A percentile compares a stretch with the other conserved stretches of the same genome.
Conservation (phyloP, 345 rosid genomes). For the Brassica juncea region DNA sequence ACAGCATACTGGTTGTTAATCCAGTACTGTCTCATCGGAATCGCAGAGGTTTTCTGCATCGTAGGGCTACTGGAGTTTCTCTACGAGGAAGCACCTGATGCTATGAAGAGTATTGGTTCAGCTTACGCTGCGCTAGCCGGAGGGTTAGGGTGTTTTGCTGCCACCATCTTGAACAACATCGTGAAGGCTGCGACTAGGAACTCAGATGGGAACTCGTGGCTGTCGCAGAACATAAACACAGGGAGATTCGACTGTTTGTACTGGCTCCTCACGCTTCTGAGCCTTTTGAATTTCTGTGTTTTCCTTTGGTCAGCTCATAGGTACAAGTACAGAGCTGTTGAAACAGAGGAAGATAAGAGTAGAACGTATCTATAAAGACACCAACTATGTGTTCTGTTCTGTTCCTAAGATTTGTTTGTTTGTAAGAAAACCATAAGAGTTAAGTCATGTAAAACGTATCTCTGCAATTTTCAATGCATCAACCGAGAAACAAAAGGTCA, state of each 20-base stretch:
- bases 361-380: constrained; percentile 14
- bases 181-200: constrained; percentile 63
- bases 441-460: constrained; percentile 7
- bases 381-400: constrained; percentile 6
- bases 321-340: constrained; percentile 66
- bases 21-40: constrained; percentile 82
- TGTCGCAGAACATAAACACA: constrained; percentile 76
- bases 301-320: constrained; percentile 64
- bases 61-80: constrained; percentile 84
- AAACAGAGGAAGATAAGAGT: constrained; percentile 34
- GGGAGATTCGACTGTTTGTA: constrained; percentile 81
- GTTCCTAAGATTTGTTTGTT: not conserved
- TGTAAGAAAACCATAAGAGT: not conserved
- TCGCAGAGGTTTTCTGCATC: constrained; percentile 84
- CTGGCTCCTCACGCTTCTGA: constrained; percentile 69
- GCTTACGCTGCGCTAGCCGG: constrained; percentile 89
- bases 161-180: constrained; percentile 74
- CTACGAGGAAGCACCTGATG: constrained; percentile 92
- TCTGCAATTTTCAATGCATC: constrained; percentile 28
- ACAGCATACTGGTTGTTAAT: constrained; percentile 85
- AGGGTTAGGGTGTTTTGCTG: constrained; percentile 81
- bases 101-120: constrained; percentile 96
- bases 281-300: constrained; percentile 62
- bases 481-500: constrained; percentile 14
- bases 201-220: constrained; percentile 58